These are phyloP conservation scores for Epichloe elymi DNA, from an alignment of 2,329 filamentous ascomycete genomes.

Conservation along the genomic window DNA sequence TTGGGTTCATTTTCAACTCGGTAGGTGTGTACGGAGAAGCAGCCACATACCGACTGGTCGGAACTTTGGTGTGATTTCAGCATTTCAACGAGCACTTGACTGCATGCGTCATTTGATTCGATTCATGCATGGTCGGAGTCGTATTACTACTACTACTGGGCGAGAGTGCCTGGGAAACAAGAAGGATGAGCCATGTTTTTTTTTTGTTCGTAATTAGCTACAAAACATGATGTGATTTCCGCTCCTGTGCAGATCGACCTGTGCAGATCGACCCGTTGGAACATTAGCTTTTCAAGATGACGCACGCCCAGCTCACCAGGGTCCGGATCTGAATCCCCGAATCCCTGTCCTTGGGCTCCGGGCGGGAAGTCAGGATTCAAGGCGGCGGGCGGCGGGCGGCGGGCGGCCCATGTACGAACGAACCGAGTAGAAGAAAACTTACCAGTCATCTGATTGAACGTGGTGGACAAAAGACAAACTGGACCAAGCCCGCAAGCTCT, in stretches of 20 bases:
- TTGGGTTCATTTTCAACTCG: background rate
- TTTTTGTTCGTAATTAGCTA: no score
- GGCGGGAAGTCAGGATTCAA: background rate
- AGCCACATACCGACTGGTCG: background rate
- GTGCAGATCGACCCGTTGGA: background rate
- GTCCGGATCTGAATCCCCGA: background rate
- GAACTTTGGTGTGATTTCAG: background rate
- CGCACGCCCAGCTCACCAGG: background rate
- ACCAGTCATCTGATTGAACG: no score
- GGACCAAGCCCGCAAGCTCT: no score
- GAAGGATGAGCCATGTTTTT: background rate
- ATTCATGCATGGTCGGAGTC: background rate
- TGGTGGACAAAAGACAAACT: no score
- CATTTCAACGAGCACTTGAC: background rate
- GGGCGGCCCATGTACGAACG: no score
- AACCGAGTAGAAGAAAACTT: no score
- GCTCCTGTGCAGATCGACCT: background rate
- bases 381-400: no score
- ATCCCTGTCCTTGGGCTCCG: background rate
- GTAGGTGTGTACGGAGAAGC: background rate
- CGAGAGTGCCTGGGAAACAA: background rate
- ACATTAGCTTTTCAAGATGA: background rate
- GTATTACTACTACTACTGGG: no score
- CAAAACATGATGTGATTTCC: background rate
- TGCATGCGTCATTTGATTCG: background rate